Percentiles rank a stretch among this genome's conserved stretches.
phyloP scores from a whole-genome alignment of 768 basidiomycete genomes.

The Amanita subjunquillea region DNA sequence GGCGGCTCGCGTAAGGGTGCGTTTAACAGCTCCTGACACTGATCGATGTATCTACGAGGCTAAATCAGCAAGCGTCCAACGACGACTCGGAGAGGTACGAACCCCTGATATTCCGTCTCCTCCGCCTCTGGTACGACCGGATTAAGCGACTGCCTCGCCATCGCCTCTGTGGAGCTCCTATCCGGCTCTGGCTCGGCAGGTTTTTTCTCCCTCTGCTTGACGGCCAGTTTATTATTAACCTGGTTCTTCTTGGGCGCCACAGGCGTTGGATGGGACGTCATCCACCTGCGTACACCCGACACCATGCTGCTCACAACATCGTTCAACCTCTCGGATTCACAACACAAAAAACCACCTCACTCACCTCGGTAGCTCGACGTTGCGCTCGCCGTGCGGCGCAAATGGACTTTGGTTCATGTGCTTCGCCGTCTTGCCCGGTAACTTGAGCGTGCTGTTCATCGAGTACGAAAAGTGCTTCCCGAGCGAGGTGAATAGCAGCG shows the following conservation, averaged over 20 bases:
- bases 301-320: conserved; percentile 40
- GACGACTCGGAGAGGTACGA: conserved; percentile 9
- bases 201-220: conserved; percentile 26
- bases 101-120: conserved; percentile 67
- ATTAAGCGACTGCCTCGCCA: conserved; percentile 49
- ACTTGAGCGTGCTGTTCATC: conserved; percentile 83
- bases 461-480: conserved; percentile 86
- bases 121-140: conserved; percentile 57
- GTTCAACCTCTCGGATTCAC: neutral
- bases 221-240: conserved; percentile 26
- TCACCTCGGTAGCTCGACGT: conserved; percentile 24
- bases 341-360: neutral
- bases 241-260: conserved; percentile 25
- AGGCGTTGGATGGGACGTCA: conserved; percentile 40
- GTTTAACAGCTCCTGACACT: conserved; percentile 38
- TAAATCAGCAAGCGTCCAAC: neutral
- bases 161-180: conserved; percentile 41
- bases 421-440: conserved; percentile 67
- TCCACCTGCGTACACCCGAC: conserved; percentile 73
- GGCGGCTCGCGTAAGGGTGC: conserved; percentile 40
- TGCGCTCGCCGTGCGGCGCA: conserved; percentile 39
- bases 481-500: conserved; percentile 72
- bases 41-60: conserved; percentile 55
- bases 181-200: conserved; percentile 23
- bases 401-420: conserved; percentile 72